A percentile compares a stretch with the other conserved stretches of the same genome.
phyloP scores from a whole-genome alignment of 1,284 basidiomycete species.

The Bondarzewia mesenterica region DNA sequence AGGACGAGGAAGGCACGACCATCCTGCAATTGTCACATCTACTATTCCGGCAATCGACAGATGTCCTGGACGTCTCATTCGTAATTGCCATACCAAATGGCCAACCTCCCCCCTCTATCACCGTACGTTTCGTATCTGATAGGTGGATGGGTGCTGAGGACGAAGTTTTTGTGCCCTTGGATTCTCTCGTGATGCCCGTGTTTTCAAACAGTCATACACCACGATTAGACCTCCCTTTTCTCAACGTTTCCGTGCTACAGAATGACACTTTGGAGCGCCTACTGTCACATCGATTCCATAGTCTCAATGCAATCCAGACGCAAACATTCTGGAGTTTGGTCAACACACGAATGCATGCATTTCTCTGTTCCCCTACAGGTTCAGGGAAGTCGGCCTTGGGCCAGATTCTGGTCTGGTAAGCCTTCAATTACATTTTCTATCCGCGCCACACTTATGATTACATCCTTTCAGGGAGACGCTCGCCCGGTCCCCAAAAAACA shows the following conservation, averaged over 20 bases:
- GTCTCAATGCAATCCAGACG: constrained; percentile 85
- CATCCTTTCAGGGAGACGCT: constrained; percentile 37
- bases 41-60: constrained; percentile 60
- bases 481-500: constrained; percentile 24
- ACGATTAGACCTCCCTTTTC: constrained; percentile 77
- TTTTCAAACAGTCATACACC: constrained; percentile 57
- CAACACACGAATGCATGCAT: constrained; percentile 61
- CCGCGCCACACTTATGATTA: neutral
- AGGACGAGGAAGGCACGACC: constrained; percentile 71
- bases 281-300: constrained; percentile 38
- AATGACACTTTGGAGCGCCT: constrained; percentile 39
- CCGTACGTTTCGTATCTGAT: constrained; percentile 81
- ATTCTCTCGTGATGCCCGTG: constrained; percentile 71
- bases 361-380: constrained; percentile 79
- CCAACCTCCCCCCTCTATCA: constrained; percentile 50
- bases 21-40: constrained; percentile 84
- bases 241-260: constrained; percentile 49
- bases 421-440: neutral
- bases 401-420: constrained; percentile 66
- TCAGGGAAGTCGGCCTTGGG: constrained; percentile 80
- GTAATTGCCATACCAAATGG: constrained; percentile 65
- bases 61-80: constrained; percentile 65
- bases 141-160: constrained; percentile 92
- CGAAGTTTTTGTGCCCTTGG: constrained; percentile 56
- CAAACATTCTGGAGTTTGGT: constrained; percentile 84